Evolutionary conservation across 2,329 filamentous ascomycete genomes (phyloP), one percentile per base, ranked within the genome.

Genomic region (Aspergillus pseudoglaucus): DNA sequence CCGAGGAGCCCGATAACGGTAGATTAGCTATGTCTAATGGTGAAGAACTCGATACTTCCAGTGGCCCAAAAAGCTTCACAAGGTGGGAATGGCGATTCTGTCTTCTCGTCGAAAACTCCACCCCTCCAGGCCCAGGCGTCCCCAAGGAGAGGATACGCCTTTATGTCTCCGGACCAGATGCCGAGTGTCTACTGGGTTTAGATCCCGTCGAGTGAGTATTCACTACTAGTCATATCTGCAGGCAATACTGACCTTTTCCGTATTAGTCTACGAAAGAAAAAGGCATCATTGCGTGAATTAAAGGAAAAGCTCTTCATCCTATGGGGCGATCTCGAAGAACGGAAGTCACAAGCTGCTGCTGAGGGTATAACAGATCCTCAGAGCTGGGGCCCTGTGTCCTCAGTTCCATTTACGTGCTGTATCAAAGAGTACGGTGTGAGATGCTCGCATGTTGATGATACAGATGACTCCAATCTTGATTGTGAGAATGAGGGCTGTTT

Each of bases 321-420:
- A 1, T 97, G 91, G 90, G 91, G 91, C 1, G 81, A 95, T 51
- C 73, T 96, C 1, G 83, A 90, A 61, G 88, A 95, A 62, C 65
- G 72, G 42, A 88, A 87, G 38, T 44, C 39, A 61, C 58, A 59
- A 2, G 63, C 57, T n/a, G 57, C 64, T 2, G 55, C 65, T 17
- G 51, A 54, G n/a, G 44, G 41, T 33, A 47, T 48, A 38, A 54
- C 52, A 40, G 45, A 56, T 39, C 32, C 48, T n/a, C 44, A 47
- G 17, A 45, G 48, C 15, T 47, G 56, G 50, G 57, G 49, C n/a
- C 56, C 49, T 4, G 47, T 77, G 3, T 72, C 71, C 1, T 84
- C 83, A 47, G 74, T 70, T 30, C 80, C 85, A 0, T 89, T 90
- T 58, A 67, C 73, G 2, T 90, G 86, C 62, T 88, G 85, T 57